These are phyloP conservation scores for Citrus australasica DNA, from an alignment of 345 rosid genomes.

Conservation along the genomic window DNA sequence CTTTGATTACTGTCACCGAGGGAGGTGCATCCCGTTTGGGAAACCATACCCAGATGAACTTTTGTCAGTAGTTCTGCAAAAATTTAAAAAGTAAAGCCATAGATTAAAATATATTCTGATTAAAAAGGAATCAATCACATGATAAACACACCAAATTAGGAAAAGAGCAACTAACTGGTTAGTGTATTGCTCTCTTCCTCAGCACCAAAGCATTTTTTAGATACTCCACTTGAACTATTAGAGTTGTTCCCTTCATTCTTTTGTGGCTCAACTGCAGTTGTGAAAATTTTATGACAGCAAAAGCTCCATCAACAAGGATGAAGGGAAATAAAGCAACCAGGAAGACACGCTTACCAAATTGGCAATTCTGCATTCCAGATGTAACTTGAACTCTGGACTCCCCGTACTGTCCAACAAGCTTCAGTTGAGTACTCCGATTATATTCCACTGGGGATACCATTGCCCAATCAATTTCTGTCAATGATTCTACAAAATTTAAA, in stretches of 20 bases:
- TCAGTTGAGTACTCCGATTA: not conserved
- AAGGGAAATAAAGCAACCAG: not conserved
- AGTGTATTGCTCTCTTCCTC: not conserved
- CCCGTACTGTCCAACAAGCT: not conserved
- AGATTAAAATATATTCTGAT: not conserved
- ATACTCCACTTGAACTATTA: not conserved
- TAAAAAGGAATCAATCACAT: not conserved
- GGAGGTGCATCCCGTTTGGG: not conserved
- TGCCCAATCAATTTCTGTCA: not conserved
- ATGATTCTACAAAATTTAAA: not conserved
- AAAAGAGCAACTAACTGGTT: conserved; percentile 16
- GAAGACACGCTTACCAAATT: not conserved
- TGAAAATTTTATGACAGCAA: no score
- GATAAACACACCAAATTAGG: not conserved
- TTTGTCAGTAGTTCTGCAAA: not conserved
- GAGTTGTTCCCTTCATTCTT: not conserved
- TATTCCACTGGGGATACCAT: not conserved
- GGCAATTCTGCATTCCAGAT: not conserved
- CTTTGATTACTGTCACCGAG: not conserved
- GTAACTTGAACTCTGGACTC: not conserved
- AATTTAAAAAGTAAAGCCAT: not conserved
- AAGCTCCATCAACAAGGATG: not conserved
- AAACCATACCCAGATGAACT: not conserved
- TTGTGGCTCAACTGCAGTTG: not conserved
- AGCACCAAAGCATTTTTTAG: not conserved